These are phyloP conservation scores for Sphaceloma murrayae DNA, from an alignment of 2,329 filamentous ascomycete species.

Conservation along the genomic window DNA sequence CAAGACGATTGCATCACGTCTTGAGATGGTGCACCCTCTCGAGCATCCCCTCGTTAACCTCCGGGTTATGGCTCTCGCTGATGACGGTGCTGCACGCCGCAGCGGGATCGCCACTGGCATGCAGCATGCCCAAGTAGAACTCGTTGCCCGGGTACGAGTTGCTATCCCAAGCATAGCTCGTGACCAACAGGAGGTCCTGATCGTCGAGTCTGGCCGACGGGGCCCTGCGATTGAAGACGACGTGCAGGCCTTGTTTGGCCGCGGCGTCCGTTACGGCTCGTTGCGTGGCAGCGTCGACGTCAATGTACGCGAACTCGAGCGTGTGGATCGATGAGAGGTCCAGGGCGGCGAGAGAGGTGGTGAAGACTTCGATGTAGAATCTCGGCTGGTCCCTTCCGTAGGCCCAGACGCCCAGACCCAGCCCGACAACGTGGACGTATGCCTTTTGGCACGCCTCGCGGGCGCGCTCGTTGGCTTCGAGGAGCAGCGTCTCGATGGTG, in stretches of 20 bases:
- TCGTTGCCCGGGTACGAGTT: slow-evolving; percentile 30
- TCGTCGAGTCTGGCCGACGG: slow-evolving; percentile 25
- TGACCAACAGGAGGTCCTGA: slow-evolving; percentile 22
- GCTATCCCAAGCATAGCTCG: slow-evolving; percentile 30
- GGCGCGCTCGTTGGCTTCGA: slow-evolving; percentile 24
- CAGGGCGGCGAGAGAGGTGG: slow-evolving; percentile 21
- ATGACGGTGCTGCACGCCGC: slow-evolving; percentile 30
- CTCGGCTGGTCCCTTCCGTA: slow-evolving; percentile 20
- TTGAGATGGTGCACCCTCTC: not conserved
- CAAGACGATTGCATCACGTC: not conserved
- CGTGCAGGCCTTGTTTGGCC: slow-evolving; percentile 19
- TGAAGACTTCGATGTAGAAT: slow-evolving; percentile 24
- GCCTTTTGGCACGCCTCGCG: slow-evolving; percentile 21
- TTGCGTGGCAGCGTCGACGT: slow-evolving; percentile 16
- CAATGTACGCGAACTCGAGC: slow-evolving; percentile 27
- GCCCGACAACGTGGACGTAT: slow-evolving; percentile 26
- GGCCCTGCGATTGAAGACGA: slow-evolving; percentile 25
- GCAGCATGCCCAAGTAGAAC: slow-evolving; percentile 26
- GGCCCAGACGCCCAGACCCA: slow-evolving; percentile 30
- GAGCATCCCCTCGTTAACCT: slow-evolving; percentile 22
- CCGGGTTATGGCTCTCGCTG: slow-evolving; percentile 27
- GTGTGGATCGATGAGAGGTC: slow-evolving; percentile 20
- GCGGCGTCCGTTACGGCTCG: slow-evolving; percentile 17
- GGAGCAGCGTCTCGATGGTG: slow-evolving; percentile 26
- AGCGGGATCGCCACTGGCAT: slow-evolving; percentile 27